Base-by-base conservation (phyloP, 176 grass and related monocot genomes). In the Calamus simplicifolius region DNA sequence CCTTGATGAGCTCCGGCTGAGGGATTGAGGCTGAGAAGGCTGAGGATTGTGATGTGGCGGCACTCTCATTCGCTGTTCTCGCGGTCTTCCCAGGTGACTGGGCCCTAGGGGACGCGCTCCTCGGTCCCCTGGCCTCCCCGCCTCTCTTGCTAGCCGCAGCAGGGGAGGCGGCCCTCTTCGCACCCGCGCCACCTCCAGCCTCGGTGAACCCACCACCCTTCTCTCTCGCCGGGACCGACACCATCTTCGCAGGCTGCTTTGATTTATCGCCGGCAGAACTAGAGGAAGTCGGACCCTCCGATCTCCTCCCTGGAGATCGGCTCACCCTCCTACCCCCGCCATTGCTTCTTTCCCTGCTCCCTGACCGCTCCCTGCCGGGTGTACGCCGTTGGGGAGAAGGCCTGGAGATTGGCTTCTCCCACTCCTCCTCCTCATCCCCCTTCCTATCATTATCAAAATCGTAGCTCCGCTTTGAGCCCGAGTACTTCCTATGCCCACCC, bases 401-500 rank as follows among this genome's bases (percentile, higher is more conserved):
- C 68, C 92, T 84, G 1, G 75, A 85, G 16, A 56, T 61, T 10
- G 49, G 77, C 81, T 63, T 71, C 27, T 68, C 74, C 74, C 70
- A 56, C 19, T 76, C 81, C 49, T 51, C 69, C 21, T 54, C 25
- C 51, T 56, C 65, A 0, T 57, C 82, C 52, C 49, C 80, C 38
- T 82, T 73, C 78, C 73, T 82, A 17, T 90, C 81, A 6, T 71
- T 69, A 54, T 97, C 92, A 29, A 97, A 90, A 63, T 95, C 91
- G 31, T 86, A 95, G 76, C 87, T 97, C 54, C 92, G 54, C 75
- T 90, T 97, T 28, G 87, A 97, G 3, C 83, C 87, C 10, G 92
- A 81, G 66, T 80, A 87, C 75, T 72, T 66, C 48, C 73, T 50
- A 63, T 79, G 59, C 0, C 84, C 84, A 4, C 21, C 59, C 4